Base-by-base conservation (phyloP, 148 eudicot genomes). In the Chenopodium suecicum region DNA sequence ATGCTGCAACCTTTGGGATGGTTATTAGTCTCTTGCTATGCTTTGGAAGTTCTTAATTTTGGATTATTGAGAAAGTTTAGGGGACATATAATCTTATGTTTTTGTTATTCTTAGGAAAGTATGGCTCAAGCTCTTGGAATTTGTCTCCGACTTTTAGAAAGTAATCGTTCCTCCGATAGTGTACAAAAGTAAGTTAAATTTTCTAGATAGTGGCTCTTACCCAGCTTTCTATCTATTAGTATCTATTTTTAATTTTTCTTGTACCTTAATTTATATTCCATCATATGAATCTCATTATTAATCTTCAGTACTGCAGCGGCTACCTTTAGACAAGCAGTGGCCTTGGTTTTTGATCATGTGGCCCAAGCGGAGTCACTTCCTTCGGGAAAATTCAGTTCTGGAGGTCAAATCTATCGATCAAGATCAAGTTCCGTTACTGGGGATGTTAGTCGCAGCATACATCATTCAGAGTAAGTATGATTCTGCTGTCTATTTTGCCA, bases 281-380 rank as follows among this genome's bases (percentile, higher is more conserved):
- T 79, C 31, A 4, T 22, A 31, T 82, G 63, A 64, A 67, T 77
- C 79, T 82, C n/a, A 69, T 71, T 47, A 32, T 88, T 83, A 65
- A 69, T 80, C 66, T 88, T 75, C 92, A 96, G 99, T 80, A 96
- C 99, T 83, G 99, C 99, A 79, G 99, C 98, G 81, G 99, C 99
- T 68, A 96, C 99, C 70, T 96, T 96, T 87, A 91, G 99, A 81
- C 99, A 96, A 89, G 94, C 99, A 70, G 99, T 94, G 82, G 99
- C 99, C 58, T 87, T 96, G 86, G 88, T 96, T 76, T 96, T 96
- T 85, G 99, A 96, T 85, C 91, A 86, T 80, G 91, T 96, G 82
- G 89, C 89, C 83, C 82, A 68, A 76, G 90, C 95, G 46, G 99
- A 96, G 85, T 91, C 98, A 70, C 94, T 96, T 85, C 99, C 95